A percentile compares a stretch with the other conserved stretches of the same genome.
These are phyloP conservation scores for Talaromyces funiculosus DNA, from an alignment of 2,329 filamentous ascomycete genomes.

Conservation along the genomic window DNA sequence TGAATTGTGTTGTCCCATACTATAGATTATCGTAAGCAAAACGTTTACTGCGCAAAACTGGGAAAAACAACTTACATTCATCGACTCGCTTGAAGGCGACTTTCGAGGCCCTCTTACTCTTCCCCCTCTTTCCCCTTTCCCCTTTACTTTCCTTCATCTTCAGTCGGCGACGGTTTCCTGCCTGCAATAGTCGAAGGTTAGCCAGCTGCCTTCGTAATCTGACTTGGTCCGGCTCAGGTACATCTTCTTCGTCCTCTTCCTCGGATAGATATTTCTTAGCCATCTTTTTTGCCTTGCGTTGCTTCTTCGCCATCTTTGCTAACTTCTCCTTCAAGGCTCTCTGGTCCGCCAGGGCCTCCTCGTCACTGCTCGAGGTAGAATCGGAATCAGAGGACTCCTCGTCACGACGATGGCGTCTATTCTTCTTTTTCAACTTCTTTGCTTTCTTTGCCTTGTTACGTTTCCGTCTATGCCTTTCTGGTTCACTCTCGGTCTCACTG, in stretches of 20 bases:
- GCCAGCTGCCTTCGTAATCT: conserved; percentile 20
- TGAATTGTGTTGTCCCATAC: conserved; percentile 54
- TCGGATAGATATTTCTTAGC: conserved; percentile 26
- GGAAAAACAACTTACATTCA: conserved; percentile 39
- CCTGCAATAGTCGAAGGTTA: conserved; percentile 19
- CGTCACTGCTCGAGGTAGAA: conserved; percentile 22
- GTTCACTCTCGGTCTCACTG: conserved; percentile 20
- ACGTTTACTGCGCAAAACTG: background rate
- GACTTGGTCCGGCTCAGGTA: conserved; percentile 25
- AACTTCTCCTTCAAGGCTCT: conserved; percentile 26
- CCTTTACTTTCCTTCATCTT: conserved; percentile 14
- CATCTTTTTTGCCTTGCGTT: conserved; percentile 32
- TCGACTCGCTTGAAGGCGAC: conserved; percentile 66
- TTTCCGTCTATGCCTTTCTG: conserved; percentile 33
- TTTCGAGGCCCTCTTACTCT: conserved; percentile 48
- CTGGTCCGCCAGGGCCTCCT: conserved; percentile 24
- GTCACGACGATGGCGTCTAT: conserved; percentile 24
- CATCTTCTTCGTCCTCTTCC: conserved; percentile 29
- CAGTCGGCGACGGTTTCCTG: conserved; percentile 18
- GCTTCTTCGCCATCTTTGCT: conserved; percentile 14
- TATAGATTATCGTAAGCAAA: conserved; percentile 15
- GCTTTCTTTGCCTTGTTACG: conserved; percentile 28
- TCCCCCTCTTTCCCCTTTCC: conserved; percentile 27
- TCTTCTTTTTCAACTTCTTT: conserved; percentile 34
- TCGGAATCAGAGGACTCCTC: conserved; percentile 27